Percentiles rank a stretch among this genome's conserved stretches.
Conservation (phyloP, 345 rosid species). For the Garcia nutans region DNA sequence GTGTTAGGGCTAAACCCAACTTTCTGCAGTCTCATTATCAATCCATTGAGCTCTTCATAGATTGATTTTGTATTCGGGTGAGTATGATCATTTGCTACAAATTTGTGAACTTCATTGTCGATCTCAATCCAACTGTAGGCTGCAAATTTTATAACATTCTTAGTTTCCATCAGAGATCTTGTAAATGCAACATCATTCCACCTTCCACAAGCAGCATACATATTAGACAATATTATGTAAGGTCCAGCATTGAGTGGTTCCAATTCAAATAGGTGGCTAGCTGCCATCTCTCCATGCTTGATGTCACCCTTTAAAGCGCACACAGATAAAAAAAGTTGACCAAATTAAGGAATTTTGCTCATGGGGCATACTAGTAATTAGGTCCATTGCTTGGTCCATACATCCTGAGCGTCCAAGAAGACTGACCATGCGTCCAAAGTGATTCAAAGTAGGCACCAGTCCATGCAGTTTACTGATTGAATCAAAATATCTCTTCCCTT, state of each 20-base stretch:
- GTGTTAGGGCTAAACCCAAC: conserved; percentile 48
- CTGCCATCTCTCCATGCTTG: conserved; percentile 53
- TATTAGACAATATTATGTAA: conserved; percentile 57
- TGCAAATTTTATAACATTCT: conserved; percentile 51
- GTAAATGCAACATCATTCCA: conserved; percentile 58
- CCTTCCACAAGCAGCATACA: conserved; percentile 54
- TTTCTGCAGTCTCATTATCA: conserved; percentile 42
- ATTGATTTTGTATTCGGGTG: conserved; percentile 49
- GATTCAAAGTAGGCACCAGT: conserved; percentile 41
- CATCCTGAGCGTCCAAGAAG: conserved; percentile 55
- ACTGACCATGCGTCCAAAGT: conserved; percentile 52
- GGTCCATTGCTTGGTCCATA: conserved; percentile 41
- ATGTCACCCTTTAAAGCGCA: conserved; percentile 41
- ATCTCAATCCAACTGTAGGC: conserved; percentile 66
- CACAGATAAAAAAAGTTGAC: conserved; percentile 51
- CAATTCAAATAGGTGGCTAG: conserved; percentile 43
- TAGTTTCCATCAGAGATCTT: conserved; percentile 53
- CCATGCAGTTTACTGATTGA: conserved; percentile 46
- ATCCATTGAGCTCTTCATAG: conserved; percentile 38
- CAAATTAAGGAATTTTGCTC: conserved; percentile 50
- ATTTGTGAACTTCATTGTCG: conserved; percentile 49
- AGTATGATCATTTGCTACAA: conserved; percentile 53
- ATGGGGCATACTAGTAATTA: conserved; percentile 42
- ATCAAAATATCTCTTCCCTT: conserved; percentile 46
- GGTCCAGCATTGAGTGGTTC: conserved; percentile 56